Evolutionary conservation across 345 rosid genomes (phyloP).

Genomic region (Melaleuca alternifolia): DNA sequence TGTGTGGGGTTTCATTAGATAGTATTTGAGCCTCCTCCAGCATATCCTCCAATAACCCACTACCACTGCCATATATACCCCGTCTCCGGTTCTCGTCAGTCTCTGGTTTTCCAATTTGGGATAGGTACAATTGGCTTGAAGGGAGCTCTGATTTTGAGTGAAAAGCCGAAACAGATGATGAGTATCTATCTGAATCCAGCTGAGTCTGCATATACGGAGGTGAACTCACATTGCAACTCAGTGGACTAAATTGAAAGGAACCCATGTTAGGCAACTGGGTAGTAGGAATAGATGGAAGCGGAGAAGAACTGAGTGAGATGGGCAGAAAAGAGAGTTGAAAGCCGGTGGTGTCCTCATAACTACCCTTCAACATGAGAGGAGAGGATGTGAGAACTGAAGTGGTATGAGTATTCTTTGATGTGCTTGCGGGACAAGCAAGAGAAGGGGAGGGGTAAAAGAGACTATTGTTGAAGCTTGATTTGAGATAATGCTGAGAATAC

Average conservation of each 20-base stretch:
- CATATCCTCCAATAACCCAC: constrained; percentile 46
- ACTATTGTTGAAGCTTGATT: constrained; percentile 15
- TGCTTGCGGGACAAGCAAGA: constrained; percentile 5
- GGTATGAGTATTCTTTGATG: constrained; percentile 6
- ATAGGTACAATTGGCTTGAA: constrained; percentile 43
- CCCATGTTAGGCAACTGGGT: not conserved
- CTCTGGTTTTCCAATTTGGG: constrained; percentile 11
- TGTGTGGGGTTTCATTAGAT: constrained; percentile 15
- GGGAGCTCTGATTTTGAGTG: constrained; percentile 53
- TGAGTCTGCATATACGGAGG: constrained; percentile 12
- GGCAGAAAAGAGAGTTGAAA: not conserved
- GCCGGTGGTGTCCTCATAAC: not conserved
- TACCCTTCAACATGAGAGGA: not conserved
- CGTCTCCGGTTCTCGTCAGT: not conserved
- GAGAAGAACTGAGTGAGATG: not conserved
- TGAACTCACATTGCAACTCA: constrained; percentile 1
- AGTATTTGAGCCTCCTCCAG: constrained; percentile 35
- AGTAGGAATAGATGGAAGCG: not conserved
- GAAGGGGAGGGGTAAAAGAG: constrained; percentile 7
- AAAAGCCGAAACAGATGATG: constrained; percentile 8
- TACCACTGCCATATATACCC: constrained; percentile 1
- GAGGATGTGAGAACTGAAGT: constrained; percentile 7
- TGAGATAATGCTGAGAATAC: not conserved
- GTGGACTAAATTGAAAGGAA: constrained; percentile 3
- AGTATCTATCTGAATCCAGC: constrained; percentile 10